Conservation (phyloP, 2,329 filamentous ascomycete species). For the Shiraia sp. region DNA sequence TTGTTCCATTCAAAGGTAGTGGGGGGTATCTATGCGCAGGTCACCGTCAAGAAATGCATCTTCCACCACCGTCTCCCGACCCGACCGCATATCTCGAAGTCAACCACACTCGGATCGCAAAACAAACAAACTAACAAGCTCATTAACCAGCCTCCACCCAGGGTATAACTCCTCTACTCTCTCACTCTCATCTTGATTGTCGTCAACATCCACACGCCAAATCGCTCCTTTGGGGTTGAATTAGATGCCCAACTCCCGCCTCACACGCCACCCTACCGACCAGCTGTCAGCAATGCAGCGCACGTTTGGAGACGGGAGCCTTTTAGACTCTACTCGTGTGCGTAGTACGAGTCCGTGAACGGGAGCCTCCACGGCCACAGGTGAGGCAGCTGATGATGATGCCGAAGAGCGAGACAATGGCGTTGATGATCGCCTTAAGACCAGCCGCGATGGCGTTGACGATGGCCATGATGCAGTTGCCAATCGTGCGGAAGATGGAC, state of each 20-base stretch:
- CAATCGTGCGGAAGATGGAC: constrained; percentile 52
- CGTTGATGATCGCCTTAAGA: constrained; percentile 53
- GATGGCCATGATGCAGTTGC: constrained; percentile 52
- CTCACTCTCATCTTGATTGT: background rate
- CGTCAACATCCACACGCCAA: constrained; percentile 2
- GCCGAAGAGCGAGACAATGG: constrained; percentile 54
- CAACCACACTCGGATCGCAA: background rate
- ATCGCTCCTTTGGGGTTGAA: background rate
- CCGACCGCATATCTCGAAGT: background rate
- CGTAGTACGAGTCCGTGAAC: constrained; percentile 40
- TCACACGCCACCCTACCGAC: constrained; percentile 12
- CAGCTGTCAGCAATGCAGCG: constrained; percentile 6
- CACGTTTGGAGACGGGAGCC: constrained; percentile 17
- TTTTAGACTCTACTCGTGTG: constrained; percentile 46
- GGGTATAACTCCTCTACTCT: too few species aligned
- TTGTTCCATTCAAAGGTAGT: too few species aligned
- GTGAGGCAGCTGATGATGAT: constrained; percentile 56
- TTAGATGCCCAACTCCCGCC: constrained; percentile 20
- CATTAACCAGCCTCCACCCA: too few species aligned
- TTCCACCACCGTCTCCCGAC: constrained; percentile 12
- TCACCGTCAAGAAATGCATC: constrained; percentile 20
- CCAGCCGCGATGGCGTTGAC: constrained; percentile 52
- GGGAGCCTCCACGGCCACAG: constrained; percentile 50
- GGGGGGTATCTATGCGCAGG: background rate
- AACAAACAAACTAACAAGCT: background rate